phyloP scores from a whole-genome alignment of 2,329 filamentous ascomycete species.

The Neopestalotiopsis sp. region DNA sequence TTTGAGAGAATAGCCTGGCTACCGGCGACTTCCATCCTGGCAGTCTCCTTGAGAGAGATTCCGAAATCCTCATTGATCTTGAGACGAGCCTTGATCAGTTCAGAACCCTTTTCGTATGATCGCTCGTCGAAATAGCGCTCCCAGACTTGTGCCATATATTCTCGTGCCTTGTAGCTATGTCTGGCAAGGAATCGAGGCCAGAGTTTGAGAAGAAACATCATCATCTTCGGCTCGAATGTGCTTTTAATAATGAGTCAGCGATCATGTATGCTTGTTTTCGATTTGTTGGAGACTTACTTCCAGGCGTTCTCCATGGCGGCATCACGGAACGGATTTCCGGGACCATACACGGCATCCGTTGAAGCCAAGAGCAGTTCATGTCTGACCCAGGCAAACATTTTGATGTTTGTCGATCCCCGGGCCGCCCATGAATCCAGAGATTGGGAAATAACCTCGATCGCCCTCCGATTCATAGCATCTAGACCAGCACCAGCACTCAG shows the following conservation, averaged over 20 bases:
- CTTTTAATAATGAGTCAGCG: background rate
- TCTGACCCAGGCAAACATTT: conserved; percentile 27
- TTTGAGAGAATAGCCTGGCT: conserved; percentile 22
- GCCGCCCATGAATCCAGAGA: conserved; percentile 21
- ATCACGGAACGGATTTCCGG: conserved; percentile 28
- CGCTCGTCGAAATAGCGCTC: conserved; percentile 24
- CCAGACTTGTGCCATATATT: conserved; percentile 6
- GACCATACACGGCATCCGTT: conserved; percentile 29
- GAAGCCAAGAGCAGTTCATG: conserved; percentile 27
- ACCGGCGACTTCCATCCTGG: conserved; percentile 23
- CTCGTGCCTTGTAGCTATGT: background rate
- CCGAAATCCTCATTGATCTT: conserved; percentile 22
- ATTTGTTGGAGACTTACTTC: conserved; percentile 16
- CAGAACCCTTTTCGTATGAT: conserved; percentile 19
- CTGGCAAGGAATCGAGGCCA: background rate
- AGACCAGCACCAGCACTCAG: conserved; percentile 24
- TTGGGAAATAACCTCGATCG: conserved; percentile 23
- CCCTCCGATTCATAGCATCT: conserved; percentile 24
- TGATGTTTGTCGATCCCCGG: conserved; percentile 16
- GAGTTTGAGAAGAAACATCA: conserved; percentile 4
- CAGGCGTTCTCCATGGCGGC: conserved; percentile 26
- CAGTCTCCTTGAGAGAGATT: conserved; percentile 20
- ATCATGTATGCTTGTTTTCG: no score
- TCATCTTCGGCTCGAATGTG: conserved; percentile 5
- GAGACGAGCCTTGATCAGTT: conserved; percentile 17